These are phyloP conservation scores for Vairimorpha ceranae DNA, from an alignment of 371 early-diverging fungal genomes.

Conservation along the genomic window DNA sequence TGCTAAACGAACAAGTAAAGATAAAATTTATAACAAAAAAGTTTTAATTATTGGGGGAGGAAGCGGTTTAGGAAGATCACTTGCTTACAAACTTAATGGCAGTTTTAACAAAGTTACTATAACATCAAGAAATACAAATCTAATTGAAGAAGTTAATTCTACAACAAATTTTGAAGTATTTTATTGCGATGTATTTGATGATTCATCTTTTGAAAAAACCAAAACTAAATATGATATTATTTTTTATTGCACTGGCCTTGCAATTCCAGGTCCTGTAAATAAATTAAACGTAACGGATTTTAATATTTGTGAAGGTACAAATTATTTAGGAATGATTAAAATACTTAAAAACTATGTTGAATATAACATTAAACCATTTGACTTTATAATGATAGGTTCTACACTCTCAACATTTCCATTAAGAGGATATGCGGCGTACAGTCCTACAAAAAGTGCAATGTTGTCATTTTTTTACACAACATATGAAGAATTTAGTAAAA, in stretches of 20 bases:
- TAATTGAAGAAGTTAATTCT: constrained; percentile 61
- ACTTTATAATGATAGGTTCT: constrained; percentile 71
- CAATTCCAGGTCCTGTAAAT: constrained; percentile 69
- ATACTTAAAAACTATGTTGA: constrained; percentile 67
- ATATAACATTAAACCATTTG: constrained; percentile 65
- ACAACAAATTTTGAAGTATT: constrained; percentile 6
- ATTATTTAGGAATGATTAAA: constrained; percentile 73
- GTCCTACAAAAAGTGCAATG: constrained; percentile 74
- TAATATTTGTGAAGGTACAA: constrained; percentile 67
- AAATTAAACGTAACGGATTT: constrained; percentile 68
- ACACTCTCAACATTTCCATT: constrained; percentile 67
- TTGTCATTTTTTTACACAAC: constrained; percentile 66
- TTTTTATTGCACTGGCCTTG: constrained; percentile 71
- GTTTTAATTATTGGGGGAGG: constrained; percentile 83
- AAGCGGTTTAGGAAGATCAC: constrained; percentile 74
- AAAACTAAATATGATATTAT: constrained; percentile 65
- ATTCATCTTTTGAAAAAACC: constrained; percentile 2
- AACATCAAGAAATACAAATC: constrained; percentile 68
- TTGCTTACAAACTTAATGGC: constrained; percentile 70
- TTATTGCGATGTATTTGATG: constrained; percentile 39
- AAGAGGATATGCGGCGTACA: constrained; percentile 72
- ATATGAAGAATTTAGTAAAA: constrained; percentile 68
- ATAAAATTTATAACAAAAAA: constrained; percentile 61
- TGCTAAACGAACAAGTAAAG: neutral
- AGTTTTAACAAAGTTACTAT: constrained; percentile 78